Percentiles rank a stretch among this genome's conserved stretches.
These are phyloP conservation scores for Aspergillus hancockii DNA, from an alignment of 495 filamentous ascomycete genomes.

Conservation along the genomic window DNA sequence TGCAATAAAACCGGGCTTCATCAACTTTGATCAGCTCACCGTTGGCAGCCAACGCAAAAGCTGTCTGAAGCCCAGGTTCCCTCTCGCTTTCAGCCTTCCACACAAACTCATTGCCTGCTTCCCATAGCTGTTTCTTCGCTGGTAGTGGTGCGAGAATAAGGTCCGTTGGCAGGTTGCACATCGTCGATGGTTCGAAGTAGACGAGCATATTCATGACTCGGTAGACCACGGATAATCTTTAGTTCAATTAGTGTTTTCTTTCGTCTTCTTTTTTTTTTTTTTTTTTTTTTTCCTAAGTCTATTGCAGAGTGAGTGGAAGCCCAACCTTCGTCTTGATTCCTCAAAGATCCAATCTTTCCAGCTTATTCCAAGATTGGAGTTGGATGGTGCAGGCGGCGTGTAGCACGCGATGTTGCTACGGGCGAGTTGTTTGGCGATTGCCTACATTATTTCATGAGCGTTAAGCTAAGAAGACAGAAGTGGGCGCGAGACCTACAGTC, in stretches of 20 bases:
- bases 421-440: constrained; percentile 26
- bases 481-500: constrained; percentile 27
- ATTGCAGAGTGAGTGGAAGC: background rate
- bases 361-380: constrained; percentile 10
- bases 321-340: constrained; percentile 27
- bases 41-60: constrained; percentile 37
- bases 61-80: constrained; percentile 20
- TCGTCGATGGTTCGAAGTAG: constrained; percentile 44
- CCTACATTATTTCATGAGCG: constrained; percentile 11
- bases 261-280: too few relatives aligned
- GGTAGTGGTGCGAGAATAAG: constrained; percentile 48
- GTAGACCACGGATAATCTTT: constrained; percentile 41
- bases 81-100: constrained; percentile 37
- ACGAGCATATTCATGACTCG: constrained; percentile 45
- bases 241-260: constrained; percentile 28
- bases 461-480: too few relatives aligned
- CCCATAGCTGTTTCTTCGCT: constrained; percentile 49
- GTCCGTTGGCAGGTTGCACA: constrained; percentile 38
- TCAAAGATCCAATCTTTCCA: constrained; percentile 50
- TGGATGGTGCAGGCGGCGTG: constrained; percentile 6
- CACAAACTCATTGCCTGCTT: constrained; percentile 36
- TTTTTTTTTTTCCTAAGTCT: too few relatives aligned
- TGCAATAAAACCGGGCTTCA: background rate
- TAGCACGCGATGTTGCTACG: background rate
- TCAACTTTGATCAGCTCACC: constrained; percentile 38